phyloP scores from a whole-genome alignment of 73 alveolate species.

The Symbiodinium natans region DNA sequence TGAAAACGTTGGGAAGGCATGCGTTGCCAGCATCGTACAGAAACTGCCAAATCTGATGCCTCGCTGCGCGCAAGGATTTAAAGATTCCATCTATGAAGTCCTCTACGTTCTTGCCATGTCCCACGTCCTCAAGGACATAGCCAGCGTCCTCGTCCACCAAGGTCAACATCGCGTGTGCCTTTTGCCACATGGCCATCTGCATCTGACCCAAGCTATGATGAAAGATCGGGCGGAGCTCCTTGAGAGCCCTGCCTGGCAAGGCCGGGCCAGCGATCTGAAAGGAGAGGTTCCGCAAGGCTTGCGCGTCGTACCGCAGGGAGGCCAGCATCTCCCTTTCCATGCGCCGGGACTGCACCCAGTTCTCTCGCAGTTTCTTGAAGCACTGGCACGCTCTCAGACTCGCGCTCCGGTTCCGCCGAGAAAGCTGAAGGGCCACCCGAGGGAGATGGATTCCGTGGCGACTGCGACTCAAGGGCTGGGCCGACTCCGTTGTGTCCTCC shows the following conservation, averaged over 20 bases:
- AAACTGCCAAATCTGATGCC: too few species aligned
- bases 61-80: too few species aligned
- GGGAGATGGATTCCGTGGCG: too few species aligned
- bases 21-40: neutral
- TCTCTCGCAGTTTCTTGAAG: neutral
- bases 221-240: neutral
- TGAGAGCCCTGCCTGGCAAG: too few species aligned
- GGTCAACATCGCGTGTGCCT: neutral
- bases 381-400: neutral
- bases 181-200: constrained; percentile 4
- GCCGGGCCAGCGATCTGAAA: neutral
- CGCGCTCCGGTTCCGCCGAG: neutral
- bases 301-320: neutral
- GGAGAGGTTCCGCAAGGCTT: constrained; percentile 12
- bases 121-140: too few species aligned
- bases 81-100: neutral
- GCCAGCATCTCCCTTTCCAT: neutral
- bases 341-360: neutral
- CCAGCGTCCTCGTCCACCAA: neutral
- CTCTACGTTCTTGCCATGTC: neutral
- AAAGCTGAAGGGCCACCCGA: neutral
- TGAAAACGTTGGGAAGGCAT: constrained; percentile 14
- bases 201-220: neutral
- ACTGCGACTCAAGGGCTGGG: too few species aligned
- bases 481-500: too few species aligned